These are phyloP conservation scores for Colletotrichum sp. DNA, from an alignment of 2,329 filamentous ascomycete species.

Conservation along the genomic window DNA sequence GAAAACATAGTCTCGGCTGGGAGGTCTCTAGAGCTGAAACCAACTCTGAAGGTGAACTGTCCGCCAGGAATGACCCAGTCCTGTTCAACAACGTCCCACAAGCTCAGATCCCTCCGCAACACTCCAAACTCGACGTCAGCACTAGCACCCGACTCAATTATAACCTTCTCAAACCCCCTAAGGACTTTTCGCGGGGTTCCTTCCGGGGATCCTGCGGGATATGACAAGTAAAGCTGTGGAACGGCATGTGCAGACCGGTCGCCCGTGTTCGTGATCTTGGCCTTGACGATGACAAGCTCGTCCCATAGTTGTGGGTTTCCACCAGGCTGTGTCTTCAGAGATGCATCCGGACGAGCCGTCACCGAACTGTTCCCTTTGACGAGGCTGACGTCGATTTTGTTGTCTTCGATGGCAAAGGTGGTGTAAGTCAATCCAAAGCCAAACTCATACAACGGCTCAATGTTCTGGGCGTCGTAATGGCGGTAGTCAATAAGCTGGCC, in stretches of 20 bases:
- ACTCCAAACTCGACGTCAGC: constrained; percentile 43
- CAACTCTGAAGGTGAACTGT: background rate
- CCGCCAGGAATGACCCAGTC: constrained; percentile 55
- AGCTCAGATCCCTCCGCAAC: constrained; percentile 53
- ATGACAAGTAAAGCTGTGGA: constrained; percentile 58
- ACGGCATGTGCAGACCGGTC: constrained; percentile 53
- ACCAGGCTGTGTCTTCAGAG: constrained; percentile 38
- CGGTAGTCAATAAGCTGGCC: constrained; percentile 61
- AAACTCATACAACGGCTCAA: constrained; percentile 59
- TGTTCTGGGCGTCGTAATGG: constrained; percentile 53
- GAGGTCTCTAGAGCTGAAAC: background rate
- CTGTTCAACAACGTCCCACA: constrained; percentile 50
- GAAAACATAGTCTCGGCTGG: background rate
- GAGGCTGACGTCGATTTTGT: background rate
- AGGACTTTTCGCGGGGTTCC: constrained; percentile 38
- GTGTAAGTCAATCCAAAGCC: constrained; percentile 62
- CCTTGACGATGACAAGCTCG: constrained; percentile 59
- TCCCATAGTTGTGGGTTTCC: constrained; percentile 65
- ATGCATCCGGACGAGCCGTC: background rate
- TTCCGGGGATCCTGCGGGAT: background rate
- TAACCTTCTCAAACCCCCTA: constrained; percentile 52
- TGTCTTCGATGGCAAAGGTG: constrained; percentile 42
- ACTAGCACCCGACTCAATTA: constrained; percentile 39
- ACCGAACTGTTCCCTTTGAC: background rate
- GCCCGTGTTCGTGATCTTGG: constrained; percentile 69